Conservation (phyloP, 2,329 filamentous ascomycete genomes). For the Sclerotinia borealis region DNA sequence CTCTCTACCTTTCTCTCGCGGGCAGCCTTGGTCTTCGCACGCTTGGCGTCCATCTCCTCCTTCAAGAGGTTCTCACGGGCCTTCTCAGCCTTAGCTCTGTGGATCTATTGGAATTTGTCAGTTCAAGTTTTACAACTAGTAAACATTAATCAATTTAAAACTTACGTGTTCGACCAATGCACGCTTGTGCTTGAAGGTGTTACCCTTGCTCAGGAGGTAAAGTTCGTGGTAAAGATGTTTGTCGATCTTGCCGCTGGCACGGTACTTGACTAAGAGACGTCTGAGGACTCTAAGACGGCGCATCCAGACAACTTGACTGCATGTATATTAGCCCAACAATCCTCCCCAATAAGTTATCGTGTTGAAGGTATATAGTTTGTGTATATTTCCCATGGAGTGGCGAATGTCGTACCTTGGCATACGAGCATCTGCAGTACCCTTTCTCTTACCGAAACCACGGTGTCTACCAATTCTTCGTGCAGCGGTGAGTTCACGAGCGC, state of each 20-base stretch:
- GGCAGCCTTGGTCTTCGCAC: slow-evolving; percentile 99
- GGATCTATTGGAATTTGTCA: slow-evolving; percentile 59
- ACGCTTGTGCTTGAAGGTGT: slow-evolving; percentile 99
- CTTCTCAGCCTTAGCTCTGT: slow-evolving; percentile 99
- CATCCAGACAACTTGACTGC: slow-evolving; percentile 98
- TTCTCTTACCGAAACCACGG: slow-evolving; percentile 99
- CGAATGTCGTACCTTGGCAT: slow-evolving; percentile 77
- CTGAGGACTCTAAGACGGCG: slow-evolving; percentile 98
- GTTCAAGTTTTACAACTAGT: not conserved
- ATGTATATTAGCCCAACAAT: slow-evolving; percentile 29
- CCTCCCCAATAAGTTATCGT: slow-evolving; percentile 20
- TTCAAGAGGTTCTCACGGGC: slow-evolving; percentile 90
- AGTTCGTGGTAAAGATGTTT: slow-evolving; percentile 99
- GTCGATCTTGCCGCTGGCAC: slow-evolving; percentile 99
- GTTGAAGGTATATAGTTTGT: slow-evolving; percentile 22
- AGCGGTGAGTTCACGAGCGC: slow-evolving; percentile 90
- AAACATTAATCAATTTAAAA: slow-evolving; percentile 33
- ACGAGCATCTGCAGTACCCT: slow-evolving; percentile 99
- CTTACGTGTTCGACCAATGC: slow-evolving; percentile 99
- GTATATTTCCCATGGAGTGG: not conserved
- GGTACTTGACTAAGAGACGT: slow-evolving; percentile 99
- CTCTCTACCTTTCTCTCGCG: slow-evolving; percentile 97
- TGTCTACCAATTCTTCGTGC: slow-evolving; percentile 94
- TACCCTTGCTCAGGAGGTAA: slow-evolving; percentile 99
- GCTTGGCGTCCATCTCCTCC: slow-evolving; percentile 99